A percentile compares a stretch with the other conserved stretches of the same genome.
Evolutionary conservation across 352 stramenopile genomes (phyloP).

Genomic region (Thraustotheca clavata): DNA sequence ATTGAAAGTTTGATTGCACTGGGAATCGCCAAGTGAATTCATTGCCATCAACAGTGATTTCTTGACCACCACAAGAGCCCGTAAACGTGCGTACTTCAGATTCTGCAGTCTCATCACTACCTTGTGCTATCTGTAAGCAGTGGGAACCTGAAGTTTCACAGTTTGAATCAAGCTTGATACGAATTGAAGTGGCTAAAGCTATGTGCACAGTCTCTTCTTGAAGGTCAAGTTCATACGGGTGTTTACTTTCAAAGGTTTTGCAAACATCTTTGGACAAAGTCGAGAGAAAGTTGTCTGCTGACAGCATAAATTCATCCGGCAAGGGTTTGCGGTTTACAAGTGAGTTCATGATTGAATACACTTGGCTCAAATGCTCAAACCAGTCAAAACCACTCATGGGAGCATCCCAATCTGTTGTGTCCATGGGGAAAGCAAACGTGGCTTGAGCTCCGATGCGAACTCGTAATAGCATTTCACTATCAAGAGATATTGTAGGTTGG

Average conservation of each 20-base stretch:
- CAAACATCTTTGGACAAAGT: constrained; percentile 79
- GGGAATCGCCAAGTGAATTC: constrained; percentile 84
- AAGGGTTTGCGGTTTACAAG: constrained; percentile 53
- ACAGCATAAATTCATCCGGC: constrained; percentile 82
- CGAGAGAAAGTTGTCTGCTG: constrained; percentile 80
- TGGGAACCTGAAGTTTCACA: constrained; percentile 81
- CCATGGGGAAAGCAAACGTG: constrained; percentile 74
- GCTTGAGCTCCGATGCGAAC: constrained; percentile 56
- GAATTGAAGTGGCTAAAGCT: constrained; percentile 73
- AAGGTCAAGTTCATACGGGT: constrained; percentile 76
- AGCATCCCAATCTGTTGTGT: constrained; percentile 77
- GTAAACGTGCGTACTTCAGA: constrained; percentile 82
- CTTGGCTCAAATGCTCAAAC: constrained; percentile 79
- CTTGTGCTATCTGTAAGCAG: constrained; percentile 81
- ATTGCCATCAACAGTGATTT: constrained; percentile 80
- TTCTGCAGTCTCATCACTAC: constrained; percentile 40
- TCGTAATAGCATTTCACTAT: constrained; percentile 63
- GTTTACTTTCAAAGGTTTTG: constrained; percentile 61
- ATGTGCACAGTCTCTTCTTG: constrained; percentile 75
- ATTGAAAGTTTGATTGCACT: constrained; percentile 85
- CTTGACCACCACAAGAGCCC: constrained; percentile 63
- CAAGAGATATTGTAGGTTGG: constrained; percentile 72
- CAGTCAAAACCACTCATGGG: constrained; percentile 81
- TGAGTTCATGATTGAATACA: constrained; percentile 78
- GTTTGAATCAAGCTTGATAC: constrained; percentile 59